These are phyloP conservation scores for Dalechampia spathulata DNA, from an alignment of 441 rosid species.

Conservation along the genomic window DNA sequence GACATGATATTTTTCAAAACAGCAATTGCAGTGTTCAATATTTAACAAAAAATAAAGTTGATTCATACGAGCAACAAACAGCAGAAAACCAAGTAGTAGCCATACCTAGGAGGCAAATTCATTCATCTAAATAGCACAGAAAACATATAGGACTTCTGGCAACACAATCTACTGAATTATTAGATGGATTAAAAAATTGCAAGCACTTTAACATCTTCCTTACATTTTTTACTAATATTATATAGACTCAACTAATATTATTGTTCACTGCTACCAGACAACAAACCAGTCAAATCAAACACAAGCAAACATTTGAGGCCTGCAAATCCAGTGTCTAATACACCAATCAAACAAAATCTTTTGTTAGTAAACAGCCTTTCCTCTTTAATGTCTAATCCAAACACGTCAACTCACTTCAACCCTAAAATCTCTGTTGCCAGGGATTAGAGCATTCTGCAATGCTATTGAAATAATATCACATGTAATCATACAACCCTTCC, in stretches of 20 bases:
- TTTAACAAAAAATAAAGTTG: background rate
- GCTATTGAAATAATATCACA: too few species aligned
- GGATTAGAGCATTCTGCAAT: background rate
- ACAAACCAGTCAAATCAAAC: background rate
- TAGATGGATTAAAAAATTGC: background rate
- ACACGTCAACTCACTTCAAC: background rate
- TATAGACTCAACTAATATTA: background rate
- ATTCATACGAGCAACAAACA: background rate
- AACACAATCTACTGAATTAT: too few species aligned
- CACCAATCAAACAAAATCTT: background rate
- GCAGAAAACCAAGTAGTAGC: background rate
- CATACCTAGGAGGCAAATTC: background rate
- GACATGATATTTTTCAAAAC: background rate
- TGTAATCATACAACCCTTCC: too few species aligned
- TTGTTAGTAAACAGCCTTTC: background rate
- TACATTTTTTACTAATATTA: background rate
- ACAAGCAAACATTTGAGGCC: background rate
- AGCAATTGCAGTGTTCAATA: background rate
- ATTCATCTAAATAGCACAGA: background rate
- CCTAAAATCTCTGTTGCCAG: background rate
- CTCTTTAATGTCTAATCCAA: background rate
- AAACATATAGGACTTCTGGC: background rate
- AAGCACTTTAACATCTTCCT: background rate
- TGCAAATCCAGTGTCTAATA: background rate
- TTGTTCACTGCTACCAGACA: background rate